A percentile compares a stretch with the other conserved stretches of the same genome.
Evolutionary conservation across 208 protist genomes (phyloP).

Genomic region (Leptomonas seymouri): DNA sequence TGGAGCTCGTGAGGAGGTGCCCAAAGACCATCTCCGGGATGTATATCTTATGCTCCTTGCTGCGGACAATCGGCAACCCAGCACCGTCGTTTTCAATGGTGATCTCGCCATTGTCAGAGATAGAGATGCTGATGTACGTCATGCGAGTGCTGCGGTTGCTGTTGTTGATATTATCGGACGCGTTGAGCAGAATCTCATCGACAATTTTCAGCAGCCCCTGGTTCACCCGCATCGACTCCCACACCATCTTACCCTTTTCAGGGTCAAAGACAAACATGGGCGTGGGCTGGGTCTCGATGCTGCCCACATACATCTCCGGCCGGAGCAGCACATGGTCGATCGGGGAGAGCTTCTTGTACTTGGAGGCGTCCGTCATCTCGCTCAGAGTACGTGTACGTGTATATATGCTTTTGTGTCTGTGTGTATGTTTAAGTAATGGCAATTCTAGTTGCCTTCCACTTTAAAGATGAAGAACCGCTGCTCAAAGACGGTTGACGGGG

Average conservation of each 20-base stretch:
- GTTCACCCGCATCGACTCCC: slow-evolving; percentile 94
- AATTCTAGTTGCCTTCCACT: too few relatives aligned
- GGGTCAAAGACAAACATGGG: slow-evolving; percentile 93
- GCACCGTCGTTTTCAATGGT: slow-evolving; percentile 96
- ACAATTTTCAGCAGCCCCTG: slow-evolving; percentile 98
- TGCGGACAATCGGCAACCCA: slow-evolving; percentile 93
- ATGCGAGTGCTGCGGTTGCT: slow-evolving; percentile 50
- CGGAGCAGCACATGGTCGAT: slow-evolving; percentile 97
- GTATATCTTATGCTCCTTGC: slow-evolving; percentile 94
- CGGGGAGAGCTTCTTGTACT: slow-evolving; percentile 93
- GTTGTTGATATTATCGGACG: slow-evolving; percentile 96
- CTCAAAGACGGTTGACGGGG: too few relatives aligned
- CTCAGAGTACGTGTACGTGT: background rate
- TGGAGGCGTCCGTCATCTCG: slow-evolving; percentile 79
- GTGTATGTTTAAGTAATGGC: too few relatives aligned
- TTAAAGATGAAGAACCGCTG: too few relatives aligned
- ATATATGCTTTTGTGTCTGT: background rate
- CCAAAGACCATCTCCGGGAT: slow-evolving; percentile 99
- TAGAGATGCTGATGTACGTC: slow-evolving; percentile 93
- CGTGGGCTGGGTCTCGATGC: slow-evolving; percentile 80
- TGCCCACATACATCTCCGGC: slow-evolving; percentile 98
- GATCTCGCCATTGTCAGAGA: slow-evolving; percentile 90
- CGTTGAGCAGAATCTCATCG: slow-evolving; percentile 99
- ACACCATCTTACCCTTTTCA: slow-evolving; percentile 79
- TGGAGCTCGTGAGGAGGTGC: slow-evolving; percentile 96